Conservation (phyloP, 768 basidiomycete species). For the Tremella yokohamensis region DNA sequence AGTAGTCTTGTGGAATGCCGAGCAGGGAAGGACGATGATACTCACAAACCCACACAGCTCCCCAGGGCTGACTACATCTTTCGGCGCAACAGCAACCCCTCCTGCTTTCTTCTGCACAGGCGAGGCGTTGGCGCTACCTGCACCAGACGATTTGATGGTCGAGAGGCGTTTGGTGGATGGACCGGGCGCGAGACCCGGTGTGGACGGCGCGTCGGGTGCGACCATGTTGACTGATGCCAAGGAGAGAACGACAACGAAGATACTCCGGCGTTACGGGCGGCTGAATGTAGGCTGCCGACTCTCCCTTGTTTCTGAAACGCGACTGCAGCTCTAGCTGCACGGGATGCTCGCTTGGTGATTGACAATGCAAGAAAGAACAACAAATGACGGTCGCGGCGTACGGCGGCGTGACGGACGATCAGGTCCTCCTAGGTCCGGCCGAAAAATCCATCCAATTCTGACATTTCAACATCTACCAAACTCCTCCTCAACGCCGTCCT, state of each 20-base stretch:
- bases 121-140: neutral
- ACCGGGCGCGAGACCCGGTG: constrained; percentile 24
- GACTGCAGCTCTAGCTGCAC: neutral
- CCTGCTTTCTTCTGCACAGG: neutral
- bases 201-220: constrained; percentile 14
- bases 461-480: no score
- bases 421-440: no score
- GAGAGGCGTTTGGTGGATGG: constrained; percentile 31
- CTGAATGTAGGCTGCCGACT: no score
- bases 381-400: neutral
- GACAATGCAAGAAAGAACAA: neutral
- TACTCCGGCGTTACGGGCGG: no score
- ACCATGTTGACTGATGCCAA: constrained; percentile 3
- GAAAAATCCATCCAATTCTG: no score
- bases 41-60: constrained; percentile 90
- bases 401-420: no score
- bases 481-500: no score
- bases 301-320: neutral
- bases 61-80: constrained; percentile 66
- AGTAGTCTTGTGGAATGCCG: neutral
- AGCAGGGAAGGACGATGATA: constrained; percentile 24
- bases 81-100: neutral
- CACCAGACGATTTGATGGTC: constrained; percentile 19
- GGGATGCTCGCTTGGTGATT: neutral
- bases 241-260: neutral